Evolutionary conservation across 23 red algal species (phyloP), one percentile per base, ranked within the genome.

Genomic region (Pyropia haitanensis): DNA sequence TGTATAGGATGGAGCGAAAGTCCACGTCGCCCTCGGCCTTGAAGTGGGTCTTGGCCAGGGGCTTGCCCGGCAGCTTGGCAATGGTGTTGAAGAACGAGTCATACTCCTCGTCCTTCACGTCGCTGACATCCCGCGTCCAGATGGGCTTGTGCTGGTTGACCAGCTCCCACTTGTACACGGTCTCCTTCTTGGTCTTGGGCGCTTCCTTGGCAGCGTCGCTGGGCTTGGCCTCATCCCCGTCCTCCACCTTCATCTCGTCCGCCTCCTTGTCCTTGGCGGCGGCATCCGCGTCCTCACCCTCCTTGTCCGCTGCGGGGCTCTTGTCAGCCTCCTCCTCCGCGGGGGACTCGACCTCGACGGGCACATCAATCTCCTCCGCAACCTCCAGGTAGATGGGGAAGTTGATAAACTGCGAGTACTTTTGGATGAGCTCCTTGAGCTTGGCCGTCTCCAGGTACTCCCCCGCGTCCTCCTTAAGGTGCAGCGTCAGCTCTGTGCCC

Each of bases 11-110:
- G 52, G 77, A 72, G 28, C 72, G 71, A 53, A 95, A 95, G 34
- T 95, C 82, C 17, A 95, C 77, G 23, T 95, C 91, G 56, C 91
- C 91, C 76, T 95, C 91, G 14, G 73, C 91, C 20, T 77, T 84
- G 29, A 95, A 95, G 69, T 95, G 91, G 8, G 91, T 56, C 39
- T 72, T 70, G 13, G 73, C 75, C 27, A 88, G 18, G 3, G 87
- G 85, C 26, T 65, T 62, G 33, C 76, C 85, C 0, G 68, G 71
- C 49, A 74, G 18, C 51, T 76, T 76, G 53, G 75, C 67, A 39
- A 89, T 67, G 24, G 56, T 59, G 20, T 91, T 67, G 21, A 72
- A 95, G 34, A 95, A 95, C 0, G 51, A 51, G 20, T 48, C 64
- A 69, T 95, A 95, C 49, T 95, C 91, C 30, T 95, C 81, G 26